These are phyloP conservation scores for Eucalyptus marginata DNA, from an alignment of 345 rosid species.

Conservation along the genomic window DNA sequence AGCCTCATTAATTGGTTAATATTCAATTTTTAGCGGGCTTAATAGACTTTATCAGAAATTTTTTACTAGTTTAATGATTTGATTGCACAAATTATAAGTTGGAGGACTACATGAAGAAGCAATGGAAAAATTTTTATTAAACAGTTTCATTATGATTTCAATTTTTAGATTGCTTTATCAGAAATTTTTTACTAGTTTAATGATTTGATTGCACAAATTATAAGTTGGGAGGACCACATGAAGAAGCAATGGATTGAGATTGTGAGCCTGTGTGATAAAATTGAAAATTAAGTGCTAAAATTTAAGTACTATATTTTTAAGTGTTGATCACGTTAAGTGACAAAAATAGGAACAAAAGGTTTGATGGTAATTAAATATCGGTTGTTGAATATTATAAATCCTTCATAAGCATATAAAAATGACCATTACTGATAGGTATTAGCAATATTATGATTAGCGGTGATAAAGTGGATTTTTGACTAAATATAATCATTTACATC, in stretches of 20 bases:
- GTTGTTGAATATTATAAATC: neutral
- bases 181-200: fast-evolving
- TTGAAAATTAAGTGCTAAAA: neutral
- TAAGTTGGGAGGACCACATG: too few relatives aligned
- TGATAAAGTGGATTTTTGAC: neutral
- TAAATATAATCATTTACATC: neutral
- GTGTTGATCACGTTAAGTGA: fast-evolving
- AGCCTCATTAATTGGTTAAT: neutral
- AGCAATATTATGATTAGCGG: neutral
- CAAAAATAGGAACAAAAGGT: neutral
- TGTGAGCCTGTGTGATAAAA: neutral
- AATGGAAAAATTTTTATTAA: too few relatives aligned
- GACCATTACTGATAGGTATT: neutral
- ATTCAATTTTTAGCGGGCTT: neutral
- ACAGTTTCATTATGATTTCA: too few relatives aligned
- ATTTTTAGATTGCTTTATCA: too few relatives aligned
- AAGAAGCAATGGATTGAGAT: neutral
- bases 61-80: neutral
- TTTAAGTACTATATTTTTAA: neutral
- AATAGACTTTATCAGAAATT: fast-evolving
- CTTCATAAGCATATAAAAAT: too few relatives aligned
- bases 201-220: neutral
- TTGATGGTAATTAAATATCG: too few relatives aligned
- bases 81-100: neutral
- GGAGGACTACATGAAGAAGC: too few relatives aligned